These are phyloP conservation scores for Emericellopsis atlantica DNA, from an alignment of 2,329 filamentous ascomycete species.

Conservation along the genomic window DNA sequence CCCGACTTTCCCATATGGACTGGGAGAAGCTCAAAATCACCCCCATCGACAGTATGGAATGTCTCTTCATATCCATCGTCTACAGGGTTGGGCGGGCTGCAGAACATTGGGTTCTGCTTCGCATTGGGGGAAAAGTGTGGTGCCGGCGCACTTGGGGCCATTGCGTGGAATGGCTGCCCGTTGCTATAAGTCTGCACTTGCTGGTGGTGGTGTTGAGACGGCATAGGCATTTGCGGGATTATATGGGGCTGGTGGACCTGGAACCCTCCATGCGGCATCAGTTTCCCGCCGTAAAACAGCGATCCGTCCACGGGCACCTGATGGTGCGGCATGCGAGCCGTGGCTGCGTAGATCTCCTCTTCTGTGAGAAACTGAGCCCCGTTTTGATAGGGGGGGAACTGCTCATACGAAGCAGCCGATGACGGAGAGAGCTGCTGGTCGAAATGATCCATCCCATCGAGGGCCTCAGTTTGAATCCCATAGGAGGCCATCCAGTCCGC, in stretches of 20 bases:
- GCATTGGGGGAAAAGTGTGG: conserved; percentile 57
- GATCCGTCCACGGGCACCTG: conserved; percentile 23
- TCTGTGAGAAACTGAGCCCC: conserved; percentile 47
- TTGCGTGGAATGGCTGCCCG: conserved; percentile 8
- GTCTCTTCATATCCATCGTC: conserved; percentile 55
- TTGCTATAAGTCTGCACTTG: conserved; percentile 6
- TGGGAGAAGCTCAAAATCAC: conserved; percentile 55
- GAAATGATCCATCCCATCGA: conserved; percentile 28
- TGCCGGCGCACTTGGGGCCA: conserved; percentile 8
- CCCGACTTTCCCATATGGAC: conserved; percentile 20
- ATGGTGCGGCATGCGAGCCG: conserved; percentile 42
- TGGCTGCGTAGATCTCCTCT: conserved; percentile 50
- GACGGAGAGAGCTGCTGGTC: conserved; percentile 25
- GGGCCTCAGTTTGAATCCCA: conserved; percentile 15
- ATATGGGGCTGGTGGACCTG: conserved; percentile 22
- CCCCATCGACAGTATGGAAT: conserved; percentile 24
- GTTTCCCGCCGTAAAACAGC: conserved; percentile 27
- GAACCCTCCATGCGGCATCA: conserved; percentile 12
- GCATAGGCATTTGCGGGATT: conserved; percentile 10
- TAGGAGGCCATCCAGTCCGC: conserved; percentile 29
- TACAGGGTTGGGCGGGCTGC: conserved; percentile 47
- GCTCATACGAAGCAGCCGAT: conserved; percentile 25
- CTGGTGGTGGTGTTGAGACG: conserved; percentile 5
- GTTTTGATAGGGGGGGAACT: conserved; percentile 49
- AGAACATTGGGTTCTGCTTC: conserved; percentile 56